Percentiles rank a stretch among this genome's conserved stretches.
Conservation (phyloP, 176 grass and related monocot species). For the Areca catechu region DNA sequence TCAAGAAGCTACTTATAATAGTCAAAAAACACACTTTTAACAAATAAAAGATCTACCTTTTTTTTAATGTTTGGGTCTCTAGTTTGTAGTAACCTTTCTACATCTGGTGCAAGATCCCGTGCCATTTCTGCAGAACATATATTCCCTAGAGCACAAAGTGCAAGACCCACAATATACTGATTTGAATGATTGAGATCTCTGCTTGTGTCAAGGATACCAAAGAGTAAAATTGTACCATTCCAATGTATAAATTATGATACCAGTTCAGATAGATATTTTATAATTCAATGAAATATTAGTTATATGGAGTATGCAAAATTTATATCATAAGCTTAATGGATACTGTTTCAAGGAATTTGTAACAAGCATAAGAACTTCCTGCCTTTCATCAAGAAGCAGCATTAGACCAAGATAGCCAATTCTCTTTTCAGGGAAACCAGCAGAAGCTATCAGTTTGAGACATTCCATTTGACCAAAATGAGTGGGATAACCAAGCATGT, state of each 20-base stretch:
- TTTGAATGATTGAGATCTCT: constrained; percentile 99
- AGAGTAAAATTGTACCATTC: constrained; percentile 1
- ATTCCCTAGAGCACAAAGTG: constrained; percentile 91
- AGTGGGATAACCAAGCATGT: constrained; percentile 99
- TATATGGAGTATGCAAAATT: too few species aligned
- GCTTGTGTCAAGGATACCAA: constrained; percentile 37
- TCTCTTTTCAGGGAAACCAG: constrained; percentile 94
- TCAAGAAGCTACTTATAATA: background rate
- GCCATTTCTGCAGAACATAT: constrained; percentile 99
- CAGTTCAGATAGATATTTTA: too few species aligned
- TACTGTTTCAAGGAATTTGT: constrained; percentile 99
- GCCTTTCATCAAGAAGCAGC: constrained; percentile 98
- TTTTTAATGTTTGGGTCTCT: constrained; percentile 94
- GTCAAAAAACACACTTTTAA: background rate
- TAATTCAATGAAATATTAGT: too few species aligned
- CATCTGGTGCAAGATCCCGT: constrained; percentile 85
- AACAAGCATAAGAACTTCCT: constrained; percentile 99
- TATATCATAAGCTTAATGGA: constrained; percentile 20
- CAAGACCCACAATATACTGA: constrained; percentile 96
- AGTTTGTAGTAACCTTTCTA: constrained; percentile 81
- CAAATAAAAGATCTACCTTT: constrained; percentile 45
- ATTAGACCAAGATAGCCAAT: constrained; percentile 96
- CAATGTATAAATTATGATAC: too few species aligned
- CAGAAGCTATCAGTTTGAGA: constrained; percentile 93
- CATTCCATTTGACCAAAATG: constrained; percentile 99